Base-by-base conservation (phyloP, 306 rosid genomes). In the Cercis canadensis region DNA sequence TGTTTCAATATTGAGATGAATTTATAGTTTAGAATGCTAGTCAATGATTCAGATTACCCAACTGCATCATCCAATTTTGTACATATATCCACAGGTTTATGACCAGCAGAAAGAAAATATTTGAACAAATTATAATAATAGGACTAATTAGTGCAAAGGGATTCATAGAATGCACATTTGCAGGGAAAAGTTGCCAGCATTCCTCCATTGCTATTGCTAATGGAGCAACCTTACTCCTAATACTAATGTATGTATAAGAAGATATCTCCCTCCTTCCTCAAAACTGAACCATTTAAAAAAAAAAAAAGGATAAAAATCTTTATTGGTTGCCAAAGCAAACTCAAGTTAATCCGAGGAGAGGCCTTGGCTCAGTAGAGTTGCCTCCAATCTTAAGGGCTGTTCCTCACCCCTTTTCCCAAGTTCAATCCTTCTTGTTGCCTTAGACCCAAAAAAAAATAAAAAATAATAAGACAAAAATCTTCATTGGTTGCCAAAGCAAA, bases 41-140 rank as follows among this genome's bases (percentile, higher is more conserved):
- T 43, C 44, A 65, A n/a, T 66, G 21, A 47, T 45, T 65, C 11
- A 65, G 9, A 36, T 58, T 14, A 40, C 62, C 39, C 29, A 41
- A 52, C 19, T 6, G 34, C 14, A 36, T 60, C 16, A 15, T 68
- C 44, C 37, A 5, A 51, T 72, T 41, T 14, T 17, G 13, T 21
- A 11, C 13, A 44, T 58, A 51, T 11, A 46, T 18, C 50, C 31
- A 51, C 17, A 15, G 54, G 44, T 24, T 56, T 33, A 36, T 34
- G 41, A 47, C 32, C 55, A 49, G 47, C 15, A 57, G 41, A 47
- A 56, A 57, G 65, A 14, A 40, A 41, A 43, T 31, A 44, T 11
- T 56, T 53, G 15, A 31, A 32, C 55, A 31, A 63, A 4, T 31
- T 43, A 18, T 53, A 62, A 11, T 12, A 13, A 43, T 18, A 18